Evolutionary conservation across 805 yeast species (phyloP).

Genomic region (Hagleromyces aurorensis): DNA sequence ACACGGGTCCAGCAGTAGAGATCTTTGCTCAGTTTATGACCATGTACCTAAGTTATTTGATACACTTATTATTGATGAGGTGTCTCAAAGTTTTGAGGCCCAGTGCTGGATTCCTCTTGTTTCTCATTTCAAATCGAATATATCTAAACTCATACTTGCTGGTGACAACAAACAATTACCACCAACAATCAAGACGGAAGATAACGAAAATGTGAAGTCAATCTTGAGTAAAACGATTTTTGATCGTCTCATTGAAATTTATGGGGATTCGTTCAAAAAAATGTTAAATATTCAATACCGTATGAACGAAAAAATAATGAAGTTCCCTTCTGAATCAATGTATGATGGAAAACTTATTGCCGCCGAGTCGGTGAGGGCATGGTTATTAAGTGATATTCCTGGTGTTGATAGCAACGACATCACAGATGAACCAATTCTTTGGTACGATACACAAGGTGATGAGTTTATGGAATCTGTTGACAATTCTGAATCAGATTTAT

Average conservation of each 20-base stretch:
- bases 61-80: constrained; percentile 87
- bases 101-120: constrained; percentile 94
- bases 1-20: constrained; percentile 79
- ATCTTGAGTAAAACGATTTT: constrained; percentile 62
- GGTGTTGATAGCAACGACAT: constrained; percentile 44
- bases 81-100: constrained; percentile 88
- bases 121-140: constrained; percentile 43
- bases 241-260: constrained; percentile 58
- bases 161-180: constrained; percentile 93
- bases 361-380: constrained; percentile 45
- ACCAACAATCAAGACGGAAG: constrained; percentile 69
- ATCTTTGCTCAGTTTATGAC: constrained; percentile 46
- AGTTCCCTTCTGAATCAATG: constrained; percentile 60
- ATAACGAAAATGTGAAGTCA: constrained; percentile 35
- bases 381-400: constrained; percentile 48
- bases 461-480: constrained; percentile 58
- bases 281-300: constrained; percentile 76
- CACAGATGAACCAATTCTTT: constrained; percentile 49
- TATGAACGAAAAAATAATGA: constrained; percentile 75
- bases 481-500: constrained; percentile 23
- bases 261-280: constrained; percentile 41
- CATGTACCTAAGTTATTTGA: constrained; percentile 45
- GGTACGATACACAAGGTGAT: constrained; percentile 95
- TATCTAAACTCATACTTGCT: constrained; percentile 63
- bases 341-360: constrained; percentile 62